Base-by-base conservation (phyloP, 208 protist species). In the Trypanosomatidae sp. region DNA sequence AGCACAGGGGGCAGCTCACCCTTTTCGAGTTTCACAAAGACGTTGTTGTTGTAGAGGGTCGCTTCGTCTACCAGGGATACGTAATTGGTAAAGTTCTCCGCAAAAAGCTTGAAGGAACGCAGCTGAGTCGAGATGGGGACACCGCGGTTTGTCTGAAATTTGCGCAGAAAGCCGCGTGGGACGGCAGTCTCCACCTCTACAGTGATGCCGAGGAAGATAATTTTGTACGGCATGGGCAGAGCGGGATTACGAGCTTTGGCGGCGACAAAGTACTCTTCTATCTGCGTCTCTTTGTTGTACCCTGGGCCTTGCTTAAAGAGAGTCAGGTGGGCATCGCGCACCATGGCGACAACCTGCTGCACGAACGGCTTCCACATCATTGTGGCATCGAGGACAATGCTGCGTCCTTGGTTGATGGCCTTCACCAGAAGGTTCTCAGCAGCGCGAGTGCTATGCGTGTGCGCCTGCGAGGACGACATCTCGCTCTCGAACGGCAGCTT, bases 341-440 rank as follows among this genome's bases (percentile, higher is more conserved):
- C 79, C 92, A 97, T 95, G 69, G 67, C 66, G 47, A 95, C 81
- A 5, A 92, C 84, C 62, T 97, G 90, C 69, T 85, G 70, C 47
- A 97, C 80, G 80, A 94, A 97, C 28, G 92, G 92, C 43, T 77
- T 80, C 90, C 92, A 97, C 92, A 95, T 95, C 92, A 97, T 97
- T 1, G 92, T 97, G 52, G 90, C 88, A 69, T 97, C 92, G 64
- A 94, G 90, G 36, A 97, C 90, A 60, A 94, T 91, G 67, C 81
- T 93, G 33, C 89, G 88, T 33, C 92, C 87, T 53, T 89, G 81
- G 76, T 97, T 97, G 43, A 97, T 71, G 22, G 90, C 86, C 75
- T 89, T 71, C 60, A 97, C 89, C 25, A 97, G 80, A 9, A 95
- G 77, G 58, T 85, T 89, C 71, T 97, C 90, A 10, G 92, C 92